Base-by-base conservation (phyloP, 352 stramenopile species). In the Globisporangium emineosum region DNA sequence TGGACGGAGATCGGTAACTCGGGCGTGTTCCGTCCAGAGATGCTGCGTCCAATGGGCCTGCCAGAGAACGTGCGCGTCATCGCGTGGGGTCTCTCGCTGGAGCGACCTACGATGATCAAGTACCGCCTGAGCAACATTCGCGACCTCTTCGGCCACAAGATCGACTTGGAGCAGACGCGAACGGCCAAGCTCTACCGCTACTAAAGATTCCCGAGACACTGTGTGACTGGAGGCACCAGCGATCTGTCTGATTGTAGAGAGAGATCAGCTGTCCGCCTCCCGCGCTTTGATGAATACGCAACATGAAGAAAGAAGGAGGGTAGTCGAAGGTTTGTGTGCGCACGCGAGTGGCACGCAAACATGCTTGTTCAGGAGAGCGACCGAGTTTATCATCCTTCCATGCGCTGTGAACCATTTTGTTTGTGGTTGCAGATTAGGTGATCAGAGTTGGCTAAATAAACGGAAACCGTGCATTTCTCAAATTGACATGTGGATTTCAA, bases 101-200 rank as follows among this genome's bases (percentile, higher is more conserved):
- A 99, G 76, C 88, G 98, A 63, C 98, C 98, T 35, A 99, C 98
- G 33, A 99, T 99, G 98, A 99, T 99, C 85, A 99, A 99, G 88
- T 99, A 99, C 81, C 88, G 96, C 40, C 96, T 99, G 66, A 98
- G 94, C 73, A 99, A 99, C 83, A 99, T 99, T 76, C 89, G 97
- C 61, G 97, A 99, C 76, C 93, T 99, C 61, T 99, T 99, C 75
- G 98, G 98, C 69, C 98, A 99, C 86, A 99, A 99, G 89, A 89
- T 98, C 47, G 96, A 99, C 78, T 85, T 99, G 70, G 94, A 97
- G 56, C 89, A 97, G 72, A 99, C 96, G 40, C 84, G 83, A 83
- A 96, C 89, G 69, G 96, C 96, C 70, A 92, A 94, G 68, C 70
- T 96, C 45, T 94, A 93, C 73, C 87, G 87, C 75, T 88, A 91